Evolutionary conservation across 106 monocot species (phyloP).

Genomic region (Iris macrosiphon): DNA sequence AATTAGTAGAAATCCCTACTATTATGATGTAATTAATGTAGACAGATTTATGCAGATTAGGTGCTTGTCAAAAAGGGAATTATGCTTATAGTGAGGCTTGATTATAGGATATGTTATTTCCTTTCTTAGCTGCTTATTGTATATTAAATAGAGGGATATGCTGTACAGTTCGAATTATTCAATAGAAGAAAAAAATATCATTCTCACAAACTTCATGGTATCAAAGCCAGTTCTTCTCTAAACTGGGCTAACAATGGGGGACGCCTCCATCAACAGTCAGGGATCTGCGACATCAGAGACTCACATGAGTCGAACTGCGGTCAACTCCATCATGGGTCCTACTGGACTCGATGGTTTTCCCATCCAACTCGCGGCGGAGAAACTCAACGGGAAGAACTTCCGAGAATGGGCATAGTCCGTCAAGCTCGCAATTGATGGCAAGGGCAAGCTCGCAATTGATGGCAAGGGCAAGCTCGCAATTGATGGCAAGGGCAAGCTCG

Average conservation of each 20-base stretch:
- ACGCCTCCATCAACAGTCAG: not conserved
- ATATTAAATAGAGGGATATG: no score
- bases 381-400: constrained; percentile 3
- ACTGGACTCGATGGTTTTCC: not conserved
- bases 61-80: no score
- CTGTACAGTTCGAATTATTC: no score
- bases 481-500: not conserved
- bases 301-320: not conserved
- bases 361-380: not conserved
- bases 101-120: no score
- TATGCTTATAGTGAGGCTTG: no score
- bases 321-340: not conserved
- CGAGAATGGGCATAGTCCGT: not conserved
- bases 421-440: not conserved
- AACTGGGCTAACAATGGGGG: not conserved
- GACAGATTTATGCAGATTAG: no score
- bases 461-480: not conserved
- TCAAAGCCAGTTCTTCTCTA: not conserved
- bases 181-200: no score
- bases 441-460: not conserved
- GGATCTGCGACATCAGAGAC: not conserved
- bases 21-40: no score
- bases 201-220: not conserved
- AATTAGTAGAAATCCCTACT: no score
- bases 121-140: no score